Conservation (phyloP, 2,329 filamentous ascomycete genomes). For the Penicillium sp. region DNA sequence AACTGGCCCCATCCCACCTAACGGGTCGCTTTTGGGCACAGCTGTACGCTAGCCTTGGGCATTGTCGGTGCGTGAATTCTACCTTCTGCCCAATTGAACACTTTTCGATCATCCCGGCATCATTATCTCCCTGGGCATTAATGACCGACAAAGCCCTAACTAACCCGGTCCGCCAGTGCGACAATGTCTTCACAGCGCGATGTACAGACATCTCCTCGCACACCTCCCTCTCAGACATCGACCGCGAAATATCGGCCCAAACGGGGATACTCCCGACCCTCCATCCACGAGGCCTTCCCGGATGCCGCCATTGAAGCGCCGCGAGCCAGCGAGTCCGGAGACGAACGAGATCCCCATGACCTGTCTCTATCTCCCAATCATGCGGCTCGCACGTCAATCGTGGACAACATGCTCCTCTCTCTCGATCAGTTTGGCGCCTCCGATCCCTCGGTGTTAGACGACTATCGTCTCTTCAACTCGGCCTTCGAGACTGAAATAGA, state of each 20-base stretch:
- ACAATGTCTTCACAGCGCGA: constrained; percentile 30
- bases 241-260: constrained; percentile 31
- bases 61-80: constrained; percentile 13
- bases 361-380: constrained; percentile 72
- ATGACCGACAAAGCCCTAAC: background rate
- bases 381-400: constrained; percentile 81
- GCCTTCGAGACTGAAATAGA: constrained; percentile 39
- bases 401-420: constrained; percentile 91
- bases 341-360: constrained; percentile 60
- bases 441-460: constrained; percentile 33
- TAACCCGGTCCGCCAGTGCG: constrained; percentile 15
- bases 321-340: constrained; percentile 35
- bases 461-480: constrained; percentile 39
- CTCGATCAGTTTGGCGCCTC: constrained; percentile 71
- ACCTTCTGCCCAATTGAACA: background rate
- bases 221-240: constrained; percentile 34
- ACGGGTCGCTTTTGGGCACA: constrained; percentile 8
- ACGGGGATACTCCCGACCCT: constrained; percentile 27
- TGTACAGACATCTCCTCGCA: constrained; percentile 34
- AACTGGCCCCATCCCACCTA: constrained; percentile 1
- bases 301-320: constrained; percentile 33
- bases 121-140: background rate
- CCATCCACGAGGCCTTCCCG: constrained; percentile 41
- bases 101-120: background rate
- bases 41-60: constrained; percentile 6